Percentiles rank a stretch among this genome's conserved stretches.
Conservation (phyloP, 805 yeast species). For the Candida yuanshanica region DNA sequence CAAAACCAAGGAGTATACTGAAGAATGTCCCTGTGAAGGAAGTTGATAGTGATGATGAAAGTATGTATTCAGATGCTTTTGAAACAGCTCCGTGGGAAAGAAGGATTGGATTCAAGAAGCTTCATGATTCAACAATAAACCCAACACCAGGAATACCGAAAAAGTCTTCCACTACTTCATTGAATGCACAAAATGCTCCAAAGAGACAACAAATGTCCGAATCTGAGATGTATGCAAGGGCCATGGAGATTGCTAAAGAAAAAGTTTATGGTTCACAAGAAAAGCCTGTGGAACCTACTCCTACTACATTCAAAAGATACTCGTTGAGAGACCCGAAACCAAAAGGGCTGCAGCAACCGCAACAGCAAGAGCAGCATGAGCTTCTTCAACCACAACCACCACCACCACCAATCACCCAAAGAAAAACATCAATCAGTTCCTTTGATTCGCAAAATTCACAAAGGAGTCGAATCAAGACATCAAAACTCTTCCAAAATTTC, state of each 20-base stretch:
- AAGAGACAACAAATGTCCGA: constrained; percentile 1
- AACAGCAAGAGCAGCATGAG: background rate
- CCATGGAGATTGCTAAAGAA: constrained; percentile 8
- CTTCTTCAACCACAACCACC: too few species aligned
- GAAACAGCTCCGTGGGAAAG: constrained; percentile 13
- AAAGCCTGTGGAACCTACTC: background rate
- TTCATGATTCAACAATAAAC: background rate
- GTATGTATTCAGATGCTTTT: constrained; percentile 20
- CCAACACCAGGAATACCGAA: background rate
- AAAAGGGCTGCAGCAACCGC: background rate
- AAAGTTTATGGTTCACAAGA: constrained; percentile 6
- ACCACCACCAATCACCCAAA: background rate
- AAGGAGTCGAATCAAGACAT: background rate
- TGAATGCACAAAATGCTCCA: background rate
- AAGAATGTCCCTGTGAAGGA: constrained; percentile 4
- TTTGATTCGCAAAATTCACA: background rate
- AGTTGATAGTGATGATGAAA: constrained; percentile 19
- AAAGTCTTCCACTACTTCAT: background rate
- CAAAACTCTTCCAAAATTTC: background rate
- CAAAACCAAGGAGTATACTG: constrained; percentile 1
- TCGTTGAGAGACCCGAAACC: constrained; percentile 9
- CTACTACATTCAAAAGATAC: constrained; percentile 10
- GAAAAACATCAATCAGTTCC: background rate
- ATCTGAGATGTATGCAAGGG: constrained; percentile 28
- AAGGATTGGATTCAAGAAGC: constrained; percentile 1